Evolutionary conservation across 257 asterid species (phyloP).

Genomic region (Solanum appendiculatum): DNA sequence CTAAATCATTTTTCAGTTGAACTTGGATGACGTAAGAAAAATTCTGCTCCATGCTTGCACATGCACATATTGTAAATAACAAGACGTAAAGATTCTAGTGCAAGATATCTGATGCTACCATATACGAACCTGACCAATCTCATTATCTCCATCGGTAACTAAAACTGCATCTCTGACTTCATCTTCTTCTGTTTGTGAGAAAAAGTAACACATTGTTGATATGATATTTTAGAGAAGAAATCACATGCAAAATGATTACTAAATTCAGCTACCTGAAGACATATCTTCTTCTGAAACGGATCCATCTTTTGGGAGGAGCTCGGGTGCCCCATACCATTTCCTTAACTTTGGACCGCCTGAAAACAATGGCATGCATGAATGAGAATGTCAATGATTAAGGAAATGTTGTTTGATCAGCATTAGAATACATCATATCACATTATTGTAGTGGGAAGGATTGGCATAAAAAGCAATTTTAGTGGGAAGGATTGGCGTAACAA

Average conservation of each 20-base stretch:
- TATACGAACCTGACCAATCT: constrained; percentile 82
- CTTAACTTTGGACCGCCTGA: constrained; percentile 97
- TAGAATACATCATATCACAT: neutral
- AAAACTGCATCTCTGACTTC: constrained; percentile 77
- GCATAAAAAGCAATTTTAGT: neutral
- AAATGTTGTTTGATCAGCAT: neutral
- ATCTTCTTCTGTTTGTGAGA: constrained; percentile 44
- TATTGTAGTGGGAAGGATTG: neutral
- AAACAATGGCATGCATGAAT: neutral
- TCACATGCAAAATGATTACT: neutral
- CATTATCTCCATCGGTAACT: constrained; percentile 90
- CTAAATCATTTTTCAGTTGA: neutral
- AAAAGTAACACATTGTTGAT: neutral
- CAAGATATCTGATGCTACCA: neutral
- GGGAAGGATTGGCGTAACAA: neutral
- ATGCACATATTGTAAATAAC: neutral
- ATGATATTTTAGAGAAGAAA: neutral
- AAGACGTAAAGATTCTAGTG: neutral
- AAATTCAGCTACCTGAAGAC: constrained; percentile 36
- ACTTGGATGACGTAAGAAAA: neutral
- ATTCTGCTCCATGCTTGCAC: neutral
- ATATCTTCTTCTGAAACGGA: constrained; percentile 35
- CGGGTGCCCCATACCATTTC: constrained; percentile 98
- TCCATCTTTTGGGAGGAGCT: constrained; percentile 50
- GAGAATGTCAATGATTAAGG: neutral